Base-by-base conservation (phyloP, 768 basidiomycete species). In the Cystofilobasidium capitatum region DNA sequence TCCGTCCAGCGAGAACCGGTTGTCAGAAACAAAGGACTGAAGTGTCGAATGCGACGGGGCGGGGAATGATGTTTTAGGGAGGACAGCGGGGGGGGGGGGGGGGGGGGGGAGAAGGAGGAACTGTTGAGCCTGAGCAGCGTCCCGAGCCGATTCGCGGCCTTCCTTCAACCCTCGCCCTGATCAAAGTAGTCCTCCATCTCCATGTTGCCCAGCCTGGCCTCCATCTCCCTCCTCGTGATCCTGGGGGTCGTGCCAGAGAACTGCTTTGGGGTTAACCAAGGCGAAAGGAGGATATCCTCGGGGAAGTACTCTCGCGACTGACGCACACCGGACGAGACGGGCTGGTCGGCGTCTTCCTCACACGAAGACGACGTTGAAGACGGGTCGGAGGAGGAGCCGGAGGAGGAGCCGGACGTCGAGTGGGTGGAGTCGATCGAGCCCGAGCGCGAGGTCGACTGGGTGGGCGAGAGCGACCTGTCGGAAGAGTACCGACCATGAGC, bases 211-310 rank as follows among this genome's bases (percentile, higher is more conserved):
- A 55, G 51, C 29, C 51, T 8, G 3, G 26, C 29, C 51, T 55
- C 51, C 51, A 55, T 55, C 51, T 55, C 51, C 29, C 51, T 26
- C 51, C 51, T 16, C 26, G 51, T 31, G 29, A 55, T 55, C 13
- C 29, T 31, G 29, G 51, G 51, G 29, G 51, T 33, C 31, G 51
- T 22, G 17, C n/a, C 17, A 17, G 29, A 26, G 17, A 55, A 55
- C 31, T 55, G 29, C 51, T 55, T 26, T 7, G 51, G 51, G 29
- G 51, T 55, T 14, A 55, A 31, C 51, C 51, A 55, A 12, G 51
- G 51, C 14, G 5, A 6, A 2, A 55, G 51, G 13, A 55, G 51
- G 4, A 8, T 8, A 14, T 55, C 51, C 17, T 55, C 51, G 13
- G 51, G 29, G 31, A 51, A 51, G 51, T 55, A 55, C 26, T 10